phyloP scores from a whole-genome alignment of 2,329 filamentous ascomycete genomes.

The Rhynchosporium secalis region DNA sequence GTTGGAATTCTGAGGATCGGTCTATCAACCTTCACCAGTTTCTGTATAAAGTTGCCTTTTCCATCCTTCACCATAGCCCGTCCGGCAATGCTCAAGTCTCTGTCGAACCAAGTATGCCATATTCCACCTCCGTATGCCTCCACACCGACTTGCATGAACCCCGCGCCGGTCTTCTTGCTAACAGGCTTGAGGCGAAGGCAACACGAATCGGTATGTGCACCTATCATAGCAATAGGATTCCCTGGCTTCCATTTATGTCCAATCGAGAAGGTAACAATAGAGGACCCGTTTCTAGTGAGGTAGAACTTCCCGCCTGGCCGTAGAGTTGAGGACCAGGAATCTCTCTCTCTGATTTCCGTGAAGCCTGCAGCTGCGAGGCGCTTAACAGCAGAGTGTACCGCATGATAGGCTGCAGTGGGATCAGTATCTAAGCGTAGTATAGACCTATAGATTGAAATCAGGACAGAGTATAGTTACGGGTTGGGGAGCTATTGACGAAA shows the following conservation, averaged over 20 bases:
- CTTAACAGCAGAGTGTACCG: conserved; percentile 74
- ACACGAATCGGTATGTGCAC: conserved; percentile 93
- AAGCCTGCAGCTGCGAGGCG: conserved; percentile 84
- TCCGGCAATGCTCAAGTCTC: conserved; percentile 87
- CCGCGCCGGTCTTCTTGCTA: conserved; percentile 81
- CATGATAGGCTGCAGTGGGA: conserved; percentile 77
- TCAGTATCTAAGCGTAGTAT: conserved; percentile 4
- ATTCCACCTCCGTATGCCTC: conserved; percentile 96
- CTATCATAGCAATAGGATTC: conserved; percentile 89
- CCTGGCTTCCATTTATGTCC: conserved; percentile 89
- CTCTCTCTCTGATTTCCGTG: conserved; percentile 82
- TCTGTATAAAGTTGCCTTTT: conserved; percentile 75
- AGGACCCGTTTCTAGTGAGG: conserved; percentile 89
- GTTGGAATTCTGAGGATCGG: conserved; percentile 92
- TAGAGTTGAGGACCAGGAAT: conserved; percentile 79
- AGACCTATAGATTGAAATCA: conserved; percentile 6
- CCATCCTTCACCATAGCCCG: conserved; percentile 77
- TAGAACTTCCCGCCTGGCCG: conserved; percentile 93
- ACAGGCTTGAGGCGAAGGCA: conserved; percentile 91
- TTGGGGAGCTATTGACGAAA: conserved; percentile 93
- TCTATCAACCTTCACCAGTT: conserved; percentile 84
- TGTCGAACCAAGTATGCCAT: conserved; percentile 98
- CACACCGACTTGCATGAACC: conserved; percentile 91
- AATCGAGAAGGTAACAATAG: conserved; percentile 89
- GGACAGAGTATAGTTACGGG: conserved; percentile 60